phyloP scores from a whole-genome alignment of 2,329 filamentous ascomycete species.

The Fusarium sp. region DNA sequence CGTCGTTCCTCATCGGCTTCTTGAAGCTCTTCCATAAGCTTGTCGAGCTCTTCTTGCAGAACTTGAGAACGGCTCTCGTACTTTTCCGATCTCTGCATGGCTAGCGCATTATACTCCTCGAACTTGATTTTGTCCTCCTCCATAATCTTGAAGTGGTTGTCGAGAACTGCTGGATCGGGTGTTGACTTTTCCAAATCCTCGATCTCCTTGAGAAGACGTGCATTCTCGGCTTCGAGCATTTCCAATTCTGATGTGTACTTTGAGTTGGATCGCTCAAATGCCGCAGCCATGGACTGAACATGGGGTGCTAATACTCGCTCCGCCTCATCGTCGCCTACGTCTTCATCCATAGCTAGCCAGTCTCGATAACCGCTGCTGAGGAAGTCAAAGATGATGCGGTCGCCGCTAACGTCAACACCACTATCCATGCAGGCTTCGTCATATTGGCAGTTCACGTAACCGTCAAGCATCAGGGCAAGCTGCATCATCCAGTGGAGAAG shows the following conservation, averaged over 20 bases:
- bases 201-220: constrained; percentile 84
- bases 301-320: constrained; percentile 85
- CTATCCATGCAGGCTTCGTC: constrained; percentile 91
- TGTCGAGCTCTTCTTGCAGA: constrained; percentile 87
- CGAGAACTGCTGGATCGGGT: constrained; percentile 84
- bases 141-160: constrained; percentile 91
- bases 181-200: constrained; percentile 89
- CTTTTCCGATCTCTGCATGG: constrained; percentile 88
- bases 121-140: constrained; percentile 96
- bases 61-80: constrained; percentile 85
- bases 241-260: constrained; percentile 87
- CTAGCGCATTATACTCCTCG: constrained; percentile 90
- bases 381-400: constrained; percentile 95
- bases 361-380: constrained; percentile 90
- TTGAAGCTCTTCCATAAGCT: constrained; percentile 78
- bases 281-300: constrained; percentile 85
- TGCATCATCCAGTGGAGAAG: constrained; percentile 99
- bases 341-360: constrained; percentile 93
- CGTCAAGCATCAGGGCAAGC: constrained; percentile 91
- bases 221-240: constrained; percentile 87
- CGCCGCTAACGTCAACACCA: constrained; percentile 87
- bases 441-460: constrained; percentile 82
- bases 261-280: constrained; percentile 87
- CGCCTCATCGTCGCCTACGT: constrained; percentile 86
- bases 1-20: constrained; percentile 87